Percentiles rank a stretch among this genome's conserved stretches.
These are phyloP conservation scores for Clitopilus hobsonii DNA, from an alignment of 768 basidiomycete species.

Conservation along the genomic window DNA sequence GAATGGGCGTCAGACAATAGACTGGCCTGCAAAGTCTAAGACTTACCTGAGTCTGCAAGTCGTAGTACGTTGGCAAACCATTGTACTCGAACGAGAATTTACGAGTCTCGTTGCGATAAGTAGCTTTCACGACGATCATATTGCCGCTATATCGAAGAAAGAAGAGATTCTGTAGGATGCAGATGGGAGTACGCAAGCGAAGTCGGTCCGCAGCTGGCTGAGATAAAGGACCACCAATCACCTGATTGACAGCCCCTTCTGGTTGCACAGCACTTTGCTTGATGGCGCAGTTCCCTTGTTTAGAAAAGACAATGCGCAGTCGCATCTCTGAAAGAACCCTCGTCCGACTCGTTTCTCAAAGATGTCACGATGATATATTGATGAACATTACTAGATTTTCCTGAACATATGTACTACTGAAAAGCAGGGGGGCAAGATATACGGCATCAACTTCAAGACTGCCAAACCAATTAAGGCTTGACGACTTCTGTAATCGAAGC, in stretches of 20 bases:
- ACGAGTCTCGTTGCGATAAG: conserved; percentile 65
- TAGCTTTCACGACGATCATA: conserved; percentile 81
- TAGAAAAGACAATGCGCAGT: not conserved
- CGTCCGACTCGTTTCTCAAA: no score
- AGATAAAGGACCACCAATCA: conserved; percentile 4
- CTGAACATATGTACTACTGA: no score
- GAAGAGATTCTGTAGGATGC: not conserved
- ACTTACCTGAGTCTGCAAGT: conserved; percentile 61
- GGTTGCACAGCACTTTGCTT: not conserved
- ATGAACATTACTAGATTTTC: no score
- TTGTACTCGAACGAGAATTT: conserved; percentile 54
- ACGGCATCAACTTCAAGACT: not conserved
- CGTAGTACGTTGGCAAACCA: conserved; percentile 57
- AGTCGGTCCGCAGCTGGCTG: not conserved
- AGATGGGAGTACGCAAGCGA: conserved; percentile 10
- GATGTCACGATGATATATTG: no score
- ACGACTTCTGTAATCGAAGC: conserved; percentile 33
- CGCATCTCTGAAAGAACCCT: not conserved
- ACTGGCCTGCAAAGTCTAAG: conserved; percentile 3
- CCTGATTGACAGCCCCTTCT: not conserved
- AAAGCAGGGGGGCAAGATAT: no score
- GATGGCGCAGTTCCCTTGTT: not conserved
- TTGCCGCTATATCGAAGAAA: conserved; percentile 18
- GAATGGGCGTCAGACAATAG: conserved; percentile 20
- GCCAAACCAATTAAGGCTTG: conserved; percentile 11